These are phyloP conservation scores for Hymenoscyphus occultus DNA, from an alignment of 2,329 filamentous ascomycete genomes.

Conservation along the genomic window DNA sequence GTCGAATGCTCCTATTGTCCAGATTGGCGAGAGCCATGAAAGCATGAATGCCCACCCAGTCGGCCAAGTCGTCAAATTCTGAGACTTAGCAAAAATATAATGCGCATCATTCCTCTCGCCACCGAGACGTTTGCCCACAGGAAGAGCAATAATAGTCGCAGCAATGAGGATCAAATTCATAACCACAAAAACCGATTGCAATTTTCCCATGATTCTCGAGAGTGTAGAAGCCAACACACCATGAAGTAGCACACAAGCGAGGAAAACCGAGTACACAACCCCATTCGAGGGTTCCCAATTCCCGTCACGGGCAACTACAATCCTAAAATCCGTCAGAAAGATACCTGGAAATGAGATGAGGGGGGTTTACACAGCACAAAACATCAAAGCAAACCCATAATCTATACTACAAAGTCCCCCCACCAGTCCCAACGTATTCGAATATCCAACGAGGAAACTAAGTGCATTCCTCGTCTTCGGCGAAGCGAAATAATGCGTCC, in stretches of 20 bases:
- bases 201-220: conserved; percentile 55
- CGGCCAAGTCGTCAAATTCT: conserved; percentile 58
- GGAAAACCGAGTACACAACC: conserved; percentile 55
- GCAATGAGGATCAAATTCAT: conserved; percentile 55
- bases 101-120: conserved; percentile 41
- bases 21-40: conserved; percentile 59
- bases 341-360: neutral
- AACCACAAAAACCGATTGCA: conserved; percentile 54
- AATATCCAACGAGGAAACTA: conserved; percentile 59
- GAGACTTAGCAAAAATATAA: conserved; percentile 55
- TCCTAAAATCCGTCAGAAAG: conserved; percentile 29
- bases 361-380: conserved; percentile 48
- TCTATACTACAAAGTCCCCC: conserved; percentile 61
- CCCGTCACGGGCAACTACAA: conserved; percentile 55
- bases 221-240: conserved; percentile 52
- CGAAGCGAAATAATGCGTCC: conserved; percentile 56
- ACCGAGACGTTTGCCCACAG: conserved; percentile 43
- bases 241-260: conserved; percentile 51
- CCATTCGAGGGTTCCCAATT: conserved; percentile 54
- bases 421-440: conserved; percentile 58
- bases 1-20: conserved; percentile 58
- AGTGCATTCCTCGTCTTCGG: conserved; percentile 54
- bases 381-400: conserved; percentile 54
- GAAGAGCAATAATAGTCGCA: conserved; percentile 55
- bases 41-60: conserved; percentile 58